Conservation (phyloP, 2,329 filamentous ascomycete species). For the Sclerotinia borealis region DNA sequence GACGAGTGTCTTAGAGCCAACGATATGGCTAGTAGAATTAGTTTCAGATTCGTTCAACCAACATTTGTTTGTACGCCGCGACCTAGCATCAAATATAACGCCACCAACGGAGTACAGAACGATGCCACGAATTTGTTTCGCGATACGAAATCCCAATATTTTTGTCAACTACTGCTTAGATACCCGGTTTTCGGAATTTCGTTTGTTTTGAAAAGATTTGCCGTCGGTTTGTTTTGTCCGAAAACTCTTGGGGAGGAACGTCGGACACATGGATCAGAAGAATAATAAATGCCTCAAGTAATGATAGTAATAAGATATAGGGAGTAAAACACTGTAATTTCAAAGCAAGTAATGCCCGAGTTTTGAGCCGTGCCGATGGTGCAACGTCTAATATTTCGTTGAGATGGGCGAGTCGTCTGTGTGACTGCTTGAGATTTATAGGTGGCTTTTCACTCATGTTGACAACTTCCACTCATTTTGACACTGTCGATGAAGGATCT, state of each 20-base stretch:
- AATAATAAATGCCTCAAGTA: background rate
- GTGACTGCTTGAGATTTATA: background rate
- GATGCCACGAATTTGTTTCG: background rate
- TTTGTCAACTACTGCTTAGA: background rate
- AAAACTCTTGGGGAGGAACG: background rate
- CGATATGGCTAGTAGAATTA: background rate
- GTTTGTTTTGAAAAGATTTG: background rate
- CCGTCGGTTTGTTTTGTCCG: background rate
- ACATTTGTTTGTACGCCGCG: background rate
- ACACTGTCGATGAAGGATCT: background rate
- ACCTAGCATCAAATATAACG: background rate
- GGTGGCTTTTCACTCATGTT: background rate
- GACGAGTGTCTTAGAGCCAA: too few species aligned
- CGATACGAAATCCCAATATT: background rate
- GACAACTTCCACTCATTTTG: background rate
- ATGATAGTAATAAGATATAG: background rate
- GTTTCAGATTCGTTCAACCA: background rate
- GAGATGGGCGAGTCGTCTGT: background rate
- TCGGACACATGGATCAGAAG: background rate
- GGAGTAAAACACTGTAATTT: background rate
- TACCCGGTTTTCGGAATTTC: background rate
- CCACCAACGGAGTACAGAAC: background rate
- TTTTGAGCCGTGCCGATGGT: background rate
- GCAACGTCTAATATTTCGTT: background rate
- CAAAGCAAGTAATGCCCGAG: background rate